These are phyloP conservation scores for Mycena olivaceomarginata DNA, from an alignment of 768 basidiomycete genomes.

Conservation along the genomic window DNA sequence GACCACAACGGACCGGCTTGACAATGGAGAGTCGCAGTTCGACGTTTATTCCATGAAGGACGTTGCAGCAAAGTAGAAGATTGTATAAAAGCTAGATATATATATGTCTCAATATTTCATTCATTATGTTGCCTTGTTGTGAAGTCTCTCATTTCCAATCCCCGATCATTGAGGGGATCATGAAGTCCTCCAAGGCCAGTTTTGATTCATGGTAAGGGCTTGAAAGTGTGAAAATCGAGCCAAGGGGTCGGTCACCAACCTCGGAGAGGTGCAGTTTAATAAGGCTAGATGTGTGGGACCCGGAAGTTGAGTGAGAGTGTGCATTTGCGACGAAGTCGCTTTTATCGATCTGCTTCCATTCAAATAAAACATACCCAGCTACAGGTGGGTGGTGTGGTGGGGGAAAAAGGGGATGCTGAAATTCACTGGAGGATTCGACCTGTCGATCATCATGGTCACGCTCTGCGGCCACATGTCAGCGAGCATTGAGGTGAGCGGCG, in stretches of 20 bases:
- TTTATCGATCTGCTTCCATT: no score
- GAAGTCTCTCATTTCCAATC: neutral
- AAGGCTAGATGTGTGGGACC: no score
- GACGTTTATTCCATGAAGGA: neutral
- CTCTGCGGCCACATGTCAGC: no score
- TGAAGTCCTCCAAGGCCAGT: neutral
- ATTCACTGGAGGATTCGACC: no score
- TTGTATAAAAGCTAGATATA: neutral
- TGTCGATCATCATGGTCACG: no score
- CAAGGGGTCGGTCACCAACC: neutral
- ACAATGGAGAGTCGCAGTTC: neutral
- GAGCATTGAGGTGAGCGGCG: no score
- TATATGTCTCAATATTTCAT: neutral
- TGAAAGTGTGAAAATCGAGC: neutral
- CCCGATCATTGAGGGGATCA: neutral
- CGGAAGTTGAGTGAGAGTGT: no score
- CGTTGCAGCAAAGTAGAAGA: neutral
- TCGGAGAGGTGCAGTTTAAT: neutral
- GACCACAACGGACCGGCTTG: neutral
- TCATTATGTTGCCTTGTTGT: neutral
- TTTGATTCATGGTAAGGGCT: neutral
- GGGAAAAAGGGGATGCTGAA: no score
- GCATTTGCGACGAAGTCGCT: no score
- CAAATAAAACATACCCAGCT: no score
- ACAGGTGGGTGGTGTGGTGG: no score